A percentile compares a stretch with the other conserved stretches of the same genome.
These are phyloP conservation scores for Sporothrix protearum DNA, from an alignment of 2,329 filamentous ascomycete species.

Conservation along the genomic window DNA sequence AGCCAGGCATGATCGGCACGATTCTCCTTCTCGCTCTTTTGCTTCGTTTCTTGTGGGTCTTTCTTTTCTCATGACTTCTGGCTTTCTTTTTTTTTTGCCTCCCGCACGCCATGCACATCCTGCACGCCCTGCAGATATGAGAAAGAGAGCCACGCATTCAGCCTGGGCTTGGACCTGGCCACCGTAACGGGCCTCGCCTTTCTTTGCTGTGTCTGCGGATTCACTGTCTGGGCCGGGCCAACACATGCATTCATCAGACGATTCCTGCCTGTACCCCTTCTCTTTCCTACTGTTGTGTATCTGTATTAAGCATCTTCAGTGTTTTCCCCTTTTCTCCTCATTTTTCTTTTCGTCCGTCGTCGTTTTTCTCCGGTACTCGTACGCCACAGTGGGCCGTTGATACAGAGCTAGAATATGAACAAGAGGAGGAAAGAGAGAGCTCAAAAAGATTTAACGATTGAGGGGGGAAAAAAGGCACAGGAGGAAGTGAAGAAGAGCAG, in stretches of 20 bases:
- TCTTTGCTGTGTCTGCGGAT: not conserved
- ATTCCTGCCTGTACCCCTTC: not conserved
- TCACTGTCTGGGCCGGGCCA: not conserved
- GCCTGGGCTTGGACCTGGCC: conserved; percentile 15
- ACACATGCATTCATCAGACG: conserved; percentile 22
- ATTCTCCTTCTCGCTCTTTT: not conserved
- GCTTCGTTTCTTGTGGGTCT: not conserved
- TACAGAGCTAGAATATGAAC: not conserved
- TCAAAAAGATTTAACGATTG: not conserved
- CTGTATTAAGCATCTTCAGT: no score
- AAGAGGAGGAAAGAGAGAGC: not conserved
- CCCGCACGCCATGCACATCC: not conserved
- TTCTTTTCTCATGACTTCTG: not conserved
- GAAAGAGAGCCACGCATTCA: conserved; percentile 12
- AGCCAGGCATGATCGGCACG: not conserved
- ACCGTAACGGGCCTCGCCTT: conserved; percentile 19
- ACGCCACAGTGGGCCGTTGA: not conserved
- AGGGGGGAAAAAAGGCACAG: not conserved
- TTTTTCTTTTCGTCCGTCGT: not conserved
- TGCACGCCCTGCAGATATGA: conserved; percentile 3
- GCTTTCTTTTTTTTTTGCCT: not conserved
- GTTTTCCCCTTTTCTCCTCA: not conserved
- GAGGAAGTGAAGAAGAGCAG: not conserved
- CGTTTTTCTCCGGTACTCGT: conserved; percentile 7
- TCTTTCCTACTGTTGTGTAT: not conserved